These are phyloP conservation scores for Buxus sempervirens DNA, from an alignment of 164 flowering plant species.

Conservation along the genomic window DNA sequence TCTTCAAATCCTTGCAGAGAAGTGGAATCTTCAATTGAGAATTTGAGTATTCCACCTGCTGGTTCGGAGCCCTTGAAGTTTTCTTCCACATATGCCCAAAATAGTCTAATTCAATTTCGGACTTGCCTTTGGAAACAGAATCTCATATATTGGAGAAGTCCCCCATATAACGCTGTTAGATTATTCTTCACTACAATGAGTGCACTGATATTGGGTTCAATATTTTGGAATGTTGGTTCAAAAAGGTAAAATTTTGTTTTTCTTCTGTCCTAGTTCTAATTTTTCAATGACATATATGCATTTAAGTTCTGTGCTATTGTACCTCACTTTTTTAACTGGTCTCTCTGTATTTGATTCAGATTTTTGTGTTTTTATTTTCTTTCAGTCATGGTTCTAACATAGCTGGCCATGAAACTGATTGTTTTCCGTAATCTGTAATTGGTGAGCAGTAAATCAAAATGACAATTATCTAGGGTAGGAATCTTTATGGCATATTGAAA, in stretches of 20 bases:
- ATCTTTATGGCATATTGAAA: too few species aligned
- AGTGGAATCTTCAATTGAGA: conserved; percentile 60
- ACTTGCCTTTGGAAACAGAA: conserved; percentile 79
- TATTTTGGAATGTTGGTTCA: conserved; percentile 80
- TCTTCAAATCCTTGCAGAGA: conserved; percentile 34
- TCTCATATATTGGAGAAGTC: conserved; percentile 92
- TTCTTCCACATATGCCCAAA: conserved; percentile 48
- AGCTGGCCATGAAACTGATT: too few species aligned
- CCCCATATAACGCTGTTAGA: conserved; percentile 71
- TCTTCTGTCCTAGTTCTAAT: neutral
- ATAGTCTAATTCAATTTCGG: conserved; percentile 40
- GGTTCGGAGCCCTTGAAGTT: conserved; percentile 69
- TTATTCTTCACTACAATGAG: conserved; percentile 51
- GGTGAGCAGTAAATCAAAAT: too few species aligned
- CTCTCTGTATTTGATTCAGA: neutral
- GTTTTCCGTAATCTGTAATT: too few species aligned
- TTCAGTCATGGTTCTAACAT: too few species aligned
- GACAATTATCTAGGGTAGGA: too few species aligned
- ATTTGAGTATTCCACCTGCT: conserved; percentile 50
- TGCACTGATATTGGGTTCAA: conserved; percentile 66
- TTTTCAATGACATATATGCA: neutral
- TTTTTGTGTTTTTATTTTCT: too few species aligned
- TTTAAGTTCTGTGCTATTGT: neutral
- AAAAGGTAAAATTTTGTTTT: conserved; percentile 48
- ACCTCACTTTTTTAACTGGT: neutral